These are phyloP conservation scores for Dimocarpus longan DNA, from an alignment of 345 rosid genomes.

Conservation along the genomic window DNA sequence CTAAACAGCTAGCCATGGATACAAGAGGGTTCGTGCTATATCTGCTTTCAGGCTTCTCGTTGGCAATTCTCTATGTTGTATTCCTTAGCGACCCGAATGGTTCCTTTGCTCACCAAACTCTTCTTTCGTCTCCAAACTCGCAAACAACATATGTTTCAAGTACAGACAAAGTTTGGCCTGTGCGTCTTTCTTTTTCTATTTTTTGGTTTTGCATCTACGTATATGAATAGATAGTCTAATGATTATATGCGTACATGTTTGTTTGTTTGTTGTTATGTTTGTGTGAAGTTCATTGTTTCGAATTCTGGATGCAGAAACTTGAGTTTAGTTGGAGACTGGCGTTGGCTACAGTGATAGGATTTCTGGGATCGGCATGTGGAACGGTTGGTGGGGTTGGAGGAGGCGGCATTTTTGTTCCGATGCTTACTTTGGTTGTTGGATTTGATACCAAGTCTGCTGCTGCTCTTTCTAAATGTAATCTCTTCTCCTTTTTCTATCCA, in stretches of 20 bases:
- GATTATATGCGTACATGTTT: neutral
- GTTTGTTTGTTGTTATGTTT: neutral
- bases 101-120: neutral
- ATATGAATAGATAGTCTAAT: neutral
- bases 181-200: conserved; percentile 23
- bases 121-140: conserved; percentile 6
- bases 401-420: conserved; percentile 95
- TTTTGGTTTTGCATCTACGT: neutral
- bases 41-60: conserved; percentile 62
- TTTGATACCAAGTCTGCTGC: conserved; percentile 96
- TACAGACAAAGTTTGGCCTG: conserved; percentile 72
- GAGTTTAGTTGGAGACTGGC: conserved; percentile 68
- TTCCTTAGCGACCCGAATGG: conserved; percentile 31
- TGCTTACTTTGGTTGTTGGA: conserved; percentile 89
- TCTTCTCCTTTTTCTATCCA: neutral
- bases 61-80: conserved; percentile 51
- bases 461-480: conserved; percentile 88
- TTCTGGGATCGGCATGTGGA: conserved; percentile 91
- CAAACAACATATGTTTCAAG: conserved; percentile 16
- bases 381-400: conserved; percentile 99
- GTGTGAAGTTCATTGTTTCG: neutral
- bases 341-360: conserved; percentile 75
- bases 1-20: conserved; percentile 33
- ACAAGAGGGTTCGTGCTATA: conserved; percentile 59
- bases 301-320: conserved; percentile 47